A percentile compares a stretch with the other conserved stretches of the same genome.
Evolutionary conservation across 2,329 filamentous ascomycete genomes (phyloP).

Genomic region (Cercospora canescens): DNA sequence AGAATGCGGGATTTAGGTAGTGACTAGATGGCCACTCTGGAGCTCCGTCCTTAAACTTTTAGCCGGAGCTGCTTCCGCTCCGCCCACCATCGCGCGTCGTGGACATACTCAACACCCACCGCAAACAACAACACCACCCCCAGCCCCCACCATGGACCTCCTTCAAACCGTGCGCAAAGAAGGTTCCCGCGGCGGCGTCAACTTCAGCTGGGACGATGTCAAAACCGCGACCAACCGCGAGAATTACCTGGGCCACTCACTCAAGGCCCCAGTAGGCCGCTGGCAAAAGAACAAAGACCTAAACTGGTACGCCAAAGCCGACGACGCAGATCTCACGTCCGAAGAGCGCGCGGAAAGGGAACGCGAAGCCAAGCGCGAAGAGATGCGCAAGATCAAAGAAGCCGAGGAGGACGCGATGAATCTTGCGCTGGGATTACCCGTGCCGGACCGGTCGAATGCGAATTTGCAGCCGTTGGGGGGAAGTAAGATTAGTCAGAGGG

Average conservation of each 20-base stretch:
- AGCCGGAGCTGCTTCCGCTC: conserved; percentile 1
- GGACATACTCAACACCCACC: not conserved
- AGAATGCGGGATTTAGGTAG: too few relatives aligned
- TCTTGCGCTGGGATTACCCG: conserved; percentile 75
- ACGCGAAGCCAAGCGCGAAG: conserved; percentile 69
- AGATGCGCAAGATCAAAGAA: conserved; percentile 80
- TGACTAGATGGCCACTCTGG: too few relatives aligned
- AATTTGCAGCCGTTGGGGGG: conserved; percentile 62
- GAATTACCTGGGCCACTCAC: conserved; percentile 83
- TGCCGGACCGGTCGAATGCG: conserved; percentile 66
- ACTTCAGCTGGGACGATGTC: conserved; percentile 97
- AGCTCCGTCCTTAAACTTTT: conserved; percentile 3
- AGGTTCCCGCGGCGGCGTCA: conserved; percentile 80
- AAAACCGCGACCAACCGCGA: conserved; percentile 84
- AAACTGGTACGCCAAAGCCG: conserved; percentile 63
- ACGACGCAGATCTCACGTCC: conserved; percentile 52
- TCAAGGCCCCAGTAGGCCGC: conserved; percentile 86
- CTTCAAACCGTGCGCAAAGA: conserved; percentile 92
- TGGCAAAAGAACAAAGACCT: conserved; percentile 81
- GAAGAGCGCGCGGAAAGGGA: conserved; percentile 58
- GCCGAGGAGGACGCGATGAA: conserved; percentile 91
- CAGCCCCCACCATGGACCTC: conserved; percentile 70
- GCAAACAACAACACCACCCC: not conserved
- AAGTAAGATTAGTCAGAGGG: conserved; percentile 49
- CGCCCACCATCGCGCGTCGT: not conserved